Conservation (phyloP, 495 filamentous ascomycete species). For the Penicillium paradoxum region DNA sequence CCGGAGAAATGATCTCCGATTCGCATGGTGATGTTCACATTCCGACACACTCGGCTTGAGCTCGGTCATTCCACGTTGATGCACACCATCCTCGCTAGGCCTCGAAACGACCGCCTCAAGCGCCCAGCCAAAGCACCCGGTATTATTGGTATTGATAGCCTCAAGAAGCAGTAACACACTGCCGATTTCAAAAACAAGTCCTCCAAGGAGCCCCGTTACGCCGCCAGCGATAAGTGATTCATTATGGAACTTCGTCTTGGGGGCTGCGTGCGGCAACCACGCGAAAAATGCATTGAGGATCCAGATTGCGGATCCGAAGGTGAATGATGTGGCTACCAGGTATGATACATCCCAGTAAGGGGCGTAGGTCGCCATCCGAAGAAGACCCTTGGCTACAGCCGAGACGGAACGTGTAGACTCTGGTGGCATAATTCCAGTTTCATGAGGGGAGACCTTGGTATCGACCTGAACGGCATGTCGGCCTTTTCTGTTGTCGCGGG, state of each 20-base stretch:
- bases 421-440: slow-evolving; percentile 32
- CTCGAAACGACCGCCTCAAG: slow-evolving; percentile 46
- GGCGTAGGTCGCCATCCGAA: slow-evolving; percentile 51
- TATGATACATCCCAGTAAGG: slow-evolving; percentile 69
- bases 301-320: slow-evolving; percentile 60
- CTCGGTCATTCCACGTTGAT: slow-evolving; percentile 3
- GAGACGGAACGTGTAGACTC: slow-evolving; percentile 37
- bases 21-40: slow-evolving; percentile 55
- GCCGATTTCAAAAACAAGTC: slow-evolving; percentile 63
- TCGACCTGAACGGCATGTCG: slow-evolving; percentile 55
- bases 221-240: slow-evolving; percentile 53
- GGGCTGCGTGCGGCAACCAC: slow-evolving; percentile 55
- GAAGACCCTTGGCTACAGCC: slow-evolving; percentile 39
- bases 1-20: slow-evolving; percentile 40
- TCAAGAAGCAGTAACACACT: slow-evolving; percentile 62
- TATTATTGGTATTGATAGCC: slow-evolving; percentile 61
- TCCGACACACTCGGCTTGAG: slow-evolving; percentile 26
- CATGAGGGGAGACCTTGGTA: slow-evolving; percentile 16
- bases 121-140: slow-evolving; percentile 70
- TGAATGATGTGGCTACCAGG: slow-evolving; percentile 61
- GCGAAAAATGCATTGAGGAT: slow-evolving; percentile 65
- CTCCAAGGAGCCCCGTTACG: slow-evolving; percentile 64
- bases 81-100: slow-evolving; percentile 9
- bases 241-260: slow-evolving; percentile 48
- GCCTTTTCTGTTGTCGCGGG: slow-evolving; percentile 69